Conservation (phyloP, 1,139 yeast genomes). For the Blastobotrys illinoisensis region DNA sequence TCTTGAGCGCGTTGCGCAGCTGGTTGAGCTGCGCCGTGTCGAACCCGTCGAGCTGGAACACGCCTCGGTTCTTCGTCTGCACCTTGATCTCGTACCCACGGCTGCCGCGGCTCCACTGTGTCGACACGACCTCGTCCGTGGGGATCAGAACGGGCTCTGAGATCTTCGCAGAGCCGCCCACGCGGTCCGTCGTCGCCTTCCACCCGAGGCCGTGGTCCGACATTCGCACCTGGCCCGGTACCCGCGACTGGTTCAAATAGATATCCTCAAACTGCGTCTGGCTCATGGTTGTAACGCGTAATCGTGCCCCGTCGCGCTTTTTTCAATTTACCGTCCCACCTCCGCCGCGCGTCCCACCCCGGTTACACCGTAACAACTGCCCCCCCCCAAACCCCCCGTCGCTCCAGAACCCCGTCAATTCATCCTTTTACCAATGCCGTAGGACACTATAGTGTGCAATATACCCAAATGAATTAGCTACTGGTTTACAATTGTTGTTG, state of each 20-base stretch:
- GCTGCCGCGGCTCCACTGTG: slow-evolving; percentile 90
- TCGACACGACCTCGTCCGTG: slow-evolving; percentile 71
- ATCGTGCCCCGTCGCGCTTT: neutral
- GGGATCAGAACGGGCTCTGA: slow-evolving; percentile 77
- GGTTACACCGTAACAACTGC: too few relatives aligned
- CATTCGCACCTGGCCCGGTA: slow-evolving; percentile 84
- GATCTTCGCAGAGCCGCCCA: slow-evolving; percentile 47
- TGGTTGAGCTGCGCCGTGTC: slow-evolving; percentile 74
- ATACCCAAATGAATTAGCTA: too few relatives aligned
- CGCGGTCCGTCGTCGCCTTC: slow-evolving; percentile 60
- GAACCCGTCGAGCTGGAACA: slow-evolving; percentile 85
- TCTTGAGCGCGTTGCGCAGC: slow-evolving; percentile 76
- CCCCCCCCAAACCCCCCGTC: too few relatives aligned
- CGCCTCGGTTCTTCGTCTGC: slow-evolving; percentile 84
- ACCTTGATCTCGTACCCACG: slow-evolving; percentile 86
- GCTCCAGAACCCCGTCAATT: too few relatives aligned
- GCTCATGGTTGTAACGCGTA: slow-evolving; percentile 15
- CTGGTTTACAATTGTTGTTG: too few relatives aligned
- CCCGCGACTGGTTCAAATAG: slow-evolving; percentile 78
- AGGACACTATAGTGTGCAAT: too few relatives aligned
- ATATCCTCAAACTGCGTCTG: slow-evolving; percentile 72
- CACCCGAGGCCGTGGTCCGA: slow-evolving; percentile 96
- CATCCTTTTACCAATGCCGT: too few relatives aligned
- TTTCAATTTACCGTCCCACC: neutral
- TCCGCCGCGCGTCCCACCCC: too few relatives aligned